Percentiles rank a stretch among this genome's conserved stretches.
These are phyloP conservation scores for Thozetella sp. DNA, from an alignment of 495 filamentous ascomycete species.

Conservation along the genomic window DNA sequence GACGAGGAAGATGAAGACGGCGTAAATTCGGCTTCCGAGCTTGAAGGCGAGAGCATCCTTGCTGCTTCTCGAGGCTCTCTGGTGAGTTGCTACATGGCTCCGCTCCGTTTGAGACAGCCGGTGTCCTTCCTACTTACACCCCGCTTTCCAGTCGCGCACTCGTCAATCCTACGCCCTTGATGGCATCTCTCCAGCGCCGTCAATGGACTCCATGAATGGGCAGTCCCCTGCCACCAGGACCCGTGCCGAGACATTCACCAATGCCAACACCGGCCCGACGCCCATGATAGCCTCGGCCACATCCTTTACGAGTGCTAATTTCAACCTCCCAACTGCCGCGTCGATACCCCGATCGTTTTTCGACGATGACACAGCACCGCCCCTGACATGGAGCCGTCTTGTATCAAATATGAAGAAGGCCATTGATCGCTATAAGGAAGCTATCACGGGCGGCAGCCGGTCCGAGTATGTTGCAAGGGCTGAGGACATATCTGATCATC, in stretches of 20 bases:
- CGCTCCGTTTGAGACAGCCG: not conserved
- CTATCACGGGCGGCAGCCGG: constrained; percentile 75
- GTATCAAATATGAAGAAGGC: constrained; percentile 89
- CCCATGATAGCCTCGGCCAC: constrained; percentile 66
- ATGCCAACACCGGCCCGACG: constrained; percentile 44
- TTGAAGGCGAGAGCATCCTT: constrained; percentile 63
- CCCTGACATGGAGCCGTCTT: constrained; percentile 84
- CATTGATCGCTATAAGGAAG: constrained; percentile 84
- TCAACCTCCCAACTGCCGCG: constrained; percentile 56
- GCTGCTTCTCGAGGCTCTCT: constrained; percentile 48
- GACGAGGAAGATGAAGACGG: constrained; percentile 86
- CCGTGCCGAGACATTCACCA: constrained; percentile 48
- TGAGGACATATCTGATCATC: constrained; percentile 96
- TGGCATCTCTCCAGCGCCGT: constrained; percentile 84
- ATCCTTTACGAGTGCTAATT: constrained; percentile 63
- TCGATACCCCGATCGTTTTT: constrained; percentile 80
- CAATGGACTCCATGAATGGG: constrained; percentile 83
- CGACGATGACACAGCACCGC: constrained; percentile 74
- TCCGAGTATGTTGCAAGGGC: constrained; percentile 90
- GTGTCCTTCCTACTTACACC: constrained; percentile 1
- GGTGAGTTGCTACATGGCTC: constrained; percentile 32
- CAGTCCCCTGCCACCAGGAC: constrained; percentile 48
- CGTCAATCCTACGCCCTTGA: constrained; percentile 68
- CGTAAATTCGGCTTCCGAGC: constrained; percentile 79
- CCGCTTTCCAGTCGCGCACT: constrained; percentile 46